phyloP scores from a whole-genome alignment of 179 eudicot genomes.

The Silene coronaria region DNA sequence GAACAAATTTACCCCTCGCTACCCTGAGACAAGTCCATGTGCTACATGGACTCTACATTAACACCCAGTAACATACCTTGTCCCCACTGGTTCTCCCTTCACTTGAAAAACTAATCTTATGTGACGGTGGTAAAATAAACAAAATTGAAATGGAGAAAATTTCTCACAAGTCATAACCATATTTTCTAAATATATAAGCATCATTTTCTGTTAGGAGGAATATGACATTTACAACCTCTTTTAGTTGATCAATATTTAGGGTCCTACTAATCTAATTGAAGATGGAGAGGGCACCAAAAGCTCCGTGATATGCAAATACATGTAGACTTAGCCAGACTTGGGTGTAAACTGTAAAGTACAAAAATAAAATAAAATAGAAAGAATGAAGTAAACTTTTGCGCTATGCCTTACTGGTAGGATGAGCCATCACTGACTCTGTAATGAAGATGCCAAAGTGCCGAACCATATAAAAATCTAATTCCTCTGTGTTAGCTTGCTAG shows the following conservation, averaged over 20 bases:
- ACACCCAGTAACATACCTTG: not conserved
- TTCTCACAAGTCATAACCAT: too few relatives aligned
- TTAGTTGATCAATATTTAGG: not conserved
- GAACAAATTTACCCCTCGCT: too few relatives aligned
- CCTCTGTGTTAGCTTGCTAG: not conserved
- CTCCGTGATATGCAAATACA: not conserved
- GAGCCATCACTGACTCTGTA: not conserved
- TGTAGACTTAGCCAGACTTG: not conserved
- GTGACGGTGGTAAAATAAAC: not conserved
- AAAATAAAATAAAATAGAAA: not conserved
- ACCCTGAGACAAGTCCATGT: too few relatives aligned
- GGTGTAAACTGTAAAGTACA: not conserved
- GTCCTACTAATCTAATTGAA: not conserved
- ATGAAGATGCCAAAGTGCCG: not conserved
- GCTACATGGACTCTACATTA: too few relatives aligned
- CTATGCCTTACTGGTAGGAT: conserved; percentile 1
- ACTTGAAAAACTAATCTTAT: not conserved
- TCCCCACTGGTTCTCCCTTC: not conserved
- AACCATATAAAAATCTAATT: not conserved
- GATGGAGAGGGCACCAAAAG: not conserved
- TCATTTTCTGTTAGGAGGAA: not conserved
- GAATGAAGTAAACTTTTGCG: not conserved
- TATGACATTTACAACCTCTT: not conserved
- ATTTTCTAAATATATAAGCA: too few relatives aligned
- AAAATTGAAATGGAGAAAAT: too few relatives aligned